Conservation (phyloP, 148 eudicot genomes). For the Chenopodium quinoa region DNA sequence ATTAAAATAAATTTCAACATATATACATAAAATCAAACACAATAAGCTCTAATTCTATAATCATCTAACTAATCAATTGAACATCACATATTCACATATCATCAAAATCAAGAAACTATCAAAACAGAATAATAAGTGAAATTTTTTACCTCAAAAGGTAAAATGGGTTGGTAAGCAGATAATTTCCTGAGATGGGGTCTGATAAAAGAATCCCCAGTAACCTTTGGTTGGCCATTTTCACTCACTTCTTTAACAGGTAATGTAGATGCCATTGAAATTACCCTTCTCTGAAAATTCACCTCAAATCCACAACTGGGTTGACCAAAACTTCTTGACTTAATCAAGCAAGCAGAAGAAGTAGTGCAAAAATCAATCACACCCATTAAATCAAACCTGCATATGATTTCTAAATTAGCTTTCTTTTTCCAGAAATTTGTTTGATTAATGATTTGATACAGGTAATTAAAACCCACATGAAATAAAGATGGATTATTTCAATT, state of each 20-base stretch:
- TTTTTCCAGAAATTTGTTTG: neutral
- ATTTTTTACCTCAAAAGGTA: constrained; percentile 62
- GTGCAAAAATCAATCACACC: constrained; percentile 56
- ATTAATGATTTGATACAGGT: neutral
- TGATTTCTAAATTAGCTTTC: constrained; percentile 7
- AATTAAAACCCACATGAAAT: neutral
- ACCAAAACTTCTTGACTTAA: constrained; percentile 33
- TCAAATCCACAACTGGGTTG: constrained; percentile 22
- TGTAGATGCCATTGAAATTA: constrained; percentile 62
- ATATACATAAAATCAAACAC: neutral
- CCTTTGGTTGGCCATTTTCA: constrained; percentile 29
- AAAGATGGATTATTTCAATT: neutral
- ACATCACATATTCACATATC: neutral
- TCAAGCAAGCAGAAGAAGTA: constrained; percentile 39
- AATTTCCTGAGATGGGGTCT: constrained; percentile 76
- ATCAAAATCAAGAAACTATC: constrained; percentile 6
- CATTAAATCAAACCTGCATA: constrained; percentile 53
- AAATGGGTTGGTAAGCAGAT: constrained; percentile 79
- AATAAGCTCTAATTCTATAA: constrained; percentile 6
- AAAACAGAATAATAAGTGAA: neutral
- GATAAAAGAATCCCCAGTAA: constrained; percentile 71
- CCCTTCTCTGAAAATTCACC: constrained; percentile 34
- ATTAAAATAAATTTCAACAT: neutral
- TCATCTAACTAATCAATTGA: neutral
- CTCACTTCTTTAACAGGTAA: constrained; percentile 37